Base-by-base conservation (phyloP, 495 filamentous ascomycete genomes). In the Lentithecium fluviatile region DNA sequence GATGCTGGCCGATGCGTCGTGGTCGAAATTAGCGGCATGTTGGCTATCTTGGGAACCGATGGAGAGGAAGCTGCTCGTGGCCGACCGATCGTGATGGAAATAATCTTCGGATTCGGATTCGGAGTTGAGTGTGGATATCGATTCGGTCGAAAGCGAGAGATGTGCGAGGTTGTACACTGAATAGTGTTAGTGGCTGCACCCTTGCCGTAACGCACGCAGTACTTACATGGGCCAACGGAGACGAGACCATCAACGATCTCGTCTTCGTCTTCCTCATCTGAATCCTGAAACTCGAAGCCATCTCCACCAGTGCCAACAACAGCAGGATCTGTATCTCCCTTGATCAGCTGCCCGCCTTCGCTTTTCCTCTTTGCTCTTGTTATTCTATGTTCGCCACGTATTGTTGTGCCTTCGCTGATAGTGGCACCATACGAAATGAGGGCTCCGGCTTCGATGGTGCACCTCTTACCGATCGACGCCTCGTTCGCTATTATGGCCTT, bases 1-100 rank as follows among this genome's bases (percentile, higher is more conserved):
- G 25, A 97, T 81, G 61, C 89, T 94, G 66, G 82, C 78, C 1
- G 90, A 85, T 11, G 95, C 94, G 56, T 97, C 94, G 43, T 87
- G 79, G 67, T 96, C 89, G 82, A 97, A 97, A 67, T 84, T 79
- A 46, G 77, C 75, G 45, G 83, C 83, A 48, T 83, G 73, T 19
- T 83, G 64, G 40, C 64, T 66, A 4, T 57, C 61, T 19, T 69
- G 62, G 3, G 85, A 89, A 32, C 74, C 72, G 24, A 80, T 76
- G 29, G 81, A 83, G 17, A 77, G 70, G 51, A 80, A 81, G 54
- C 82, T 83, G 37, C 76, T 77, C 13, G 76, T 72, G 47, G 78
- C 80, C 20, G 77, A 79, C 11, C 73, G 67, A 11, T 32, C 68
- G 70, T 43, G 71, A 62, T 17, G 12, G 57, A 53, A 36, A 50